These are phyloP conservation scores for Cornus kousa DNA, from an alignment of 148 eudicot species.

Conservation along the genomic window DNA sequence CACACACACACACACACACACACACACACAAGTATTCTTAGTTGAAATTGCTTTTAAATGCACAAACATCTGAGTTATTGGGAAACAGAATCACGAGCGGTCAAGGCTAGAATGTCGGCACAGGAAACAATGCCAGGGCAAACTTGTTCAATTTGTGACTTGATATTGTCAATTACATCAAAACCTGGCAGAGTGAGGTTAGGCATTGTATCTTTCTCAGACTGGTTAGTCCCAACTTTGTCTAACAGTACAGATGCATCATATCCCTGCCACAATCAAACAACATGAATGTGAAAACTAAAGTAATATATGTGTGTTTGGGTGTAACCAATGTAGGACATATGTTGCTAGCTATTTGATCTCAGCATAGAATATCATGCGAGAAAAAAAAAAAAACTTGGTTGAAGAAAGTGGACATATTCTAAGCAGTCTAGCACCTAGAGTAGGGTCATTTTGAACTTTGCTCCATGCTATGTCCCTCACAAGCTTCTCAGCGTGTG, in stretches of 20 bases:
- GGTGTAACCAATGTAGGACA: background rate
- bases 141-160: constrained; percentile 27
- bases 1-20: too few species aligned
- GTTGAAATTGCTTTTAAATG: too few species aligned
- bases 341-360: too few species aligned
- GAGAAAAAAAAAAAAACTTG: background rate
- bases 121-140: constrained; percentile 51
- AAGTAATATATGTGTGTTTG: too few species aligned
- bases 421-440: constrained; percentile 34
- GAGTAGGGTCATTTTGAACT: background rate
- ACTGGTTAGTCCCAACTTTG: constrained; percentile 25
- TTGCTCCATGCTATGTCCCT: too few species aligned
- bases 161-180: constrained; percentile 36
- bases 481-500: too few species aligned
- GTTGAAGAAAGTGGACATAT: background rate
- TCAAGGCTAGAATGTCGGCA: constrained; percentile 40
- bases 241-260: constrained; percentile 43
- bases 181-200: constrained; percentile 38
- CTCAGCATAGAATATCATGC: background rate
- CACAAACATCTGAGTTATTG: too few species aligned
- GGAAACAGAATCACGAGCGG: constrained; percentile 35
- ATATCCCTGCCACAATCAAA: constrained; percentile 27
- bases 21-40: too few species aligned
- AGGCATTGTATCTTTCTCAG: constrained; percentile 39
- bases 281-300: background rate